Base-by-base conservation (phyloP, 805 yeast species). In the Yamadazyma takamatsuzukensis region DNA sequence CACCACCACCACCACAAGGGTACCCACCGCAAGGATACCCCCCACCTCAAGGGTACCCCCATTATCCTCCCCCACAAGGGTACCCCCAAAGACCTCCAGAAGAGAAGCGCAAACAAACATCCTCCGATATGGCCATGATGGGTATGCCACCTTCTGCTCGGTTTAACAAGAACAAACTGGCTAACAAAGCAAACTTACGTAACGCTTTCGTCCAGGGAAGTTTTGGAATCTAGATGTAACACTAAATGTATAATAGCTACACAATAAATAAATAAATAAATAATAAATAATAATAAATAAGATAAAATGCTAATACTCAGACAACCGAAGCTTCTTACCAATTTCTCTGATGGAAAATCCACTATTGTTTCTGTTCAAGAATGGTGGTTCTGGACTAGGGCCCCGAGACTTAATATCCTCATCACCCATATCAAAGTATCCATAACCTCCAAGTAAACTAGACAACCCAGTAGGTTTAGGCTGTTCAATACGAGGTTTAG, bases 141-240 rank as follows among this genome's bases (percentile, higher is more conserved):
- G 56, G 59, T 22, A 61, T 74, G 59, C 83, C 83, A 4, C 44
- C 67, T 5, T 61, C 69, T 4, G 58, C 48, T 15, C 56, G 48
- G 33, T 38, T 25, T 33, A 46, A 57, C 32, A 68, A 68, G 48
- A 75, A 64, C 47, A 53, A 59, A 32, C 59, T 51, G 15, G 55
- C 64, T 21, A 74, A 74, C 44, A 76, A 79, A 46, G 80, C 75
- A 25, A 66, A 70, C 33, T 64, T 83, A 27, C 68, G 87, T 45
- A 71, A 76, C 32, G 84, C 85, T 2, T 68, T 83, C 30, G 72
- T 74, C 47, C 76, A 74, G 36, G 83, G 83, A 18, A 70, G 70
- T 34, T 83, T 81, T 59, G 90, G 90, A 28, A 80, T 83, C 22
- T 81, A 57, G 23, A 30, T 9, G 13, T 23, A 23, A 29, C 21